A percentile compares a stretch with the other conserved stretches of the same genome.
Evolutionary conservation across 176 grass and related monocot genomes (phyloP).

Genomic region (Oryza meyeriana): DNA sequence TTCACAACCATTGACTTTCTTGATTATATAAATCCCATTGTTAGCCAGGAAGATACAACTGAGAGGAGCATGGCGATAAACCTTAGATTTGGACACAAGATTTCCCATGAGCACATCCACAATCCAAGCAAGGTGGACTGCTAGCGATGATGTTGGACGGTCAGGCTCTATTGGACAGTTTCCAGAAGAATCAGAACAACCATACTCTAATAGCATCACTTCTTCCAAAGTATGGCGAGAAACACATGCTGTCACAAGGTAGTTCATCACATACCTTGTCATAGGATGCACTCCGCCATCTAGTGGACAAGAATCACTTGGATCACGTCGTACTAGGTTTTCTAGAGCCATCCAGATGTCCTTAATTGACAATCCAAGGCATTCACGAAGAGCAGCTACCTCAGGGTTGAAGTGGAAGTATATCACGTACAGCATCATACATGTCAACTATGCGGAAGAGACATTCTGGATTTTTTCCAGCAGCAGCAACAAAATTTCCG

Average conservation of each 20-base stretch:
- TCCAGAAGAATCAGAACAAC: not conserved
- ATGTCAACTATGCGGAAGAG: conserved; percentile 56
- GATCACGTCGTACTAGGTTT: conserved; percentile 40
- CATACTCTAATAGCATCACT: conserved; percentile 34
- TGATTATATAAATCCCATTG: conserved; percentile 41
- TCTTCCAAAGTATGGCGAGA: conserved; percentile 53
- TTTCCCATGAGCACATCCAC: conserved; percentile 45
- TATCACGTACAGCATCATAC: conserved; percentile 40
- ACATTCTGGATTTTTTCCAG: conserved; percentile 36
- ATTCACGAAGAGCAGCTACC: conserved; percentile 12
- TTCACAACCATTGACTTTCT: conserved; percentile 42
- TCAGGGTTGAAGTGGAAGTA: conserved; percentile 36
- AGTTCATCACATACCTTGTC: conserved; percentile 67
- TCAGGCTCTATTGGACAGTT: conserved; percentile 28
- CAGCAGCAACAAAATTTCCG: conserved; percentile 18
- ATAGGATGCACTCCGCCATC: conserved; percentile 53
- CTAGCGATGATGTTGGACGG: conserved; percentile 37
- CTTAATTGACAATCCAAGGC: conserved; percentile 45
- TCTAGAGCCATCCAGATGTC: conserved; percentile 46
- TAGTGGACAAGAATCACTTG: conserved; percentile 17
- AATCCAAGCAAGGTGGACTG: conserved; percentile 37
- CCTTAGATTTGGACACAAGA: conserved; percentile 44
- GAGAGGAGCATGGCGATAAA: conserved; percentile 40
- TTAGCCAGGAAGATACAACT: conserved; percentile 45
- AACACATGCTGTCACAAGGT: conserved; percentile 36